These are phyloP conservation scores for Isoetes taiwanensis DNA, from an alignment of 75 land plant genomes.

Conservation along the genomic window DNA sequence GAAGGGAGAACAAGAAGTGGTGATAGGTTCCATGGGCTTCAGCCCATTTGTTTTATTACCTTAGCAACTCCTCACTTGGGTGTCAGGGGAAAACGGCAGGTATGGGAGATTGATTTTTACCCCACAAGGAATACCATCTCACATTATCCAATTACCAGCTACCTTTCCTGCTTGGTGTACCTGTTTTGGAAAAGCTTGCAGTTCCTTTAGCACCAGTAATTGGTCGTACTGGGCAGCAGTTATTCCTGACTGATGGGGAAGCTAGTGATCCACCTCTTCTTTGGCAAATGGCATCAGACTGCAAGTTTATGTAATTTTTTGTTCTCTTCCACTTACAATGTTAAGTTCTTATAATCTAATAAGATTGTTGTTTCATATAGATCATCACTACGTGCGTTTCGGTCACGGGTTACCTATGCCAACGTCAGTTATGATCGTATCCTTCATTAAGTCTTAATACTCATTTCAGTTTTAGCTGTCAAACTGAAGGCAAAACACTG, in stretches of 20 bases:
- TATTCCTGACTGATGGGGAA: conserved; percentile 1
- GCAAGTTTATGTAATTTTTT: conserved; percentile 87
- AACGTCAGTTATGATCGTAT: conserved; percentile 95
- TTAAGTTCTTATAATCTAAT: background rate
- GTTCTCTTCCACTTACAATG: background rate
- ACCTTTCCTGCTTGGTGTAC: background rate
- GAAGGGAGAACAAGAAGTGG: background rate
- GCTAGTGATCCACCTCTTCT: conserved; percentile 4
- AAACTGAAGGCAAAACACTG: too few relatives aligned
- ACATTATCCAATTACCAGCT: too few relatives aligned
- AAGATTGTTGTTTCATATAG: too few relatives aligned
- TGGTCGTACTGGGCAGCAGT: background rate
- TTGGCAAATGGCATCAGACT: background rate
- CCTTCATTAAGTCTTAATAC: too few relatives aligned
- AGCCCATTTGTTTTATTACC: background rate
- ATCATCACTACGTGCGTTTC: conserved; percentile 69
- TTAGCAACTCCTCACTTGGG: conserved; percentile 2
- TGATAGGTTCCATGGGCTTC: background rate
- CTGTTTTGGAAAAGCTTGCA: conserved; percentile 2
- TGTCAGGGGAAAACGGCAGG: background rate
- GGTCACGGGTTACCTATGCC: conserved; percentile 61
- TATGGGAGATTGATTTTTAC: too few relatives aligned
- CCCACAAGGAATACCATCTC: too few relatives aligned
- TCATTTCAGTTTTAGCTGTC: too few relatives aligned
- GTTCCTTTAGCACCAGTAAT: background rate